These are phyloP conservation scores for Cystoderma amianthinum DNA, from an alignment of 768 basidiomycete genomes.

Conservation along the genomic window DNA sequence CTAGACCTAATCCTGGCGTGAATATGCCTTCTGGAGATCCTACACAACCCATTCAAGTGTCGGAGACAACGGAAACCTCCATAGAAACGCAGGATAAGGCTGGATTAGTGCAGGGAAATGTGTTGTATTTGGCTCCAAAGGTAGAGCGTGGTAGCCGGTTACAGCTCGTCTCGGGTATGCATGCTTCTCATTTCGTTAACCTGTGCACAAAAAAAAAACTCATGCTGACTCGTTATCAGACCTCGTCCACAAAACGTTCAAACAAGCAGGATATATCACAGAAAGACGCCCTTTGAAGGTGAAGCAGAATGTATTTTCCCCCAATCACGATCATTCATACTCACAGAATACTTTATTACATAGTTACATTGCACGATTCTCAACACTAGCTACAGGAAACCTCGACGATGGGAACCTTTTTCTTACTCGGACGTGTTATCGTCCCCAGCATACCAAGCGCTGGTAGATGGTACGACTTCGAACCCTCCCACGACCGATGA, in stretches of 20 bases:
- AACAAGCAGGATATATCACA: conserved; percentile 28
- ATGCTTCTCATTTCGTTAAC: background rate
- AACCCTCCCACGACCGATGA: too few relatives aligned
- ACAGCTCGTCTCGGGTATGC: conserved; percentile 21
- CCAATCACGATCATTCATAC: background rate
- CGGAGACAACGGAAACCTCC: too few relatives aligned
- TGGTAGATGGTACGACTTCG: too few relatives aligned
- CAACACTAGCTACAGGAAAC: conserved; percentile 39
- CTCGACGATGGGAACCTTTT: conserved; percentile 24
- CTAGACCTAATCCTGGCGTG: too few relatives aligned
- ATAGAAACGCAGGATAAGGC: conserved; percentile 39
- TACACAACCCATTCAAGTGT: too few relatives aligned
- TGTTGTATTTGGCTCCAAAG: conserved; percentile 19
- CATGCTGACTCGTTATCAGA: background rate
- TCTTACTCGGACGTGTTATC: conserved; percentile 29
- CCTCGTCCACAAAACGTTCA: conserved; percentile 30
- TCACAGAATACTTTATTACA: background rate
- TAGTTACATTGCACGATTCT: conserved; percentile 46
- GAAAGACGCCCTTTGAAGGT: conserved; percentile 49
- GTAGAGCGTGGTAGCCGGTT: too few relatives aligned
- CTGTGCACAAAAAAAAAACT: background rate
- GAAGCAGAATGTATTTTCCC: conserved; percentile 3
- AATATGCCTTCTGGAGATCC: too few relatives aligned
- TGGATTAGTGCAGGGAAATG: conserved; percentile 45
- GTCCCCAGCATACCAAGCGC: conserved; percentile 7